Percentiles rank a stretch among this genome's conserved stretches.
Evolutionary conservation across 1,284 basidiomycete genomes (phyloP).

Genomic region (Microbotryum saponariae): DNA sequence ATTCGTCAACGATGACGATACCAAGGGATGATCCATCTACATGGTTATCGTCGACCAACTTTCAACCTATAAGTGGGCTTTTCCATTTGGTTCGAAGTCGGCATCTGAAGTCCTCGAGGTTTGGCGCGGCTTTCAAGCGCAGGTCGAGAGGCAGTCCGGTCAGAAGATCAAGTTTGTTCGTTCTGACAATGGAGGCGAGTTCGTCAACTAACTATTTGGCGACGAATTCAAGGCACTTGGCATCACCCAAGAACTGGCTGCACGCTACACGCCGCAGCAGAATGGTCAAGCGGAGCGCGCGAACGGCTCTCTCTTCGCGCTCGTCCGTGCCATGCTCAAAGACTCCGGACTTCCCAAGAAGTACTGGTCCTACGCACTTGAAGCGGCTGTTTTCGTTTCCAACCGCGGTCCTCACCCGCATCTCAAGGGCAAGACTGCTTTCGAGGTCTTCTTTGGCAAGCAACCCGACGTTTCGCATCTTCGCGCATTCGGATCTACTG

Average conservation of each 20-base stretch:
- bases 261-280: slow-evolving; percentile 13
- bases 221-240: slow-evolving; percentile 3
- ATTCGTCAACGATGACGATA: too few species aligned
- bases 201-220: slow-evolving; percentile 1
- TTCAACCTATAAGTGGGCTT: too few species aligned
- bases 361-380: not conserved
- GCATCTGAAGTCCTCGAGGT: too few species aligned
- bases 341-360: not conserved
- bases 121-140: too few species aligned
- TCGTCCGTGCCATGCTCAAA: slow-evolving; percentile 2
- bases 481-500: not conserved
- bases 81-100: too few species aligned
- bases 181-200: slow-evolving; percentile 20
- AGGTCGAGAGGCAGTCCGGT: too few species aligned
- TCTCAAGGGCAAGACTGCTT: not conserved
- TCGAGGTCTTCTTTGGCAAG: not conserved
- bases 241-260: slow-evolving; percentile 8
- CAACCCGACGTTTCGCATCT: not conserved
- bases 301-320: not conserved
- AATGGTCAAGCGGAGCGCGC: slow-evolving; percentile 7
- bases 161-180: too few species aligned
- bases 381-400: not conserved
- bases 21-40: too few species aligned
- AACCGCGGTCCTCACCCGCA: not conserved
- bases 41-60: too few species aligned